Percentiles rank a stretch among this genome's conserved stretches.
These are phyloP conservation scores for Dipteronia dyeriana DNA, from an alignment of 345 rosid species.

Conservation along the genomic window DNA sequence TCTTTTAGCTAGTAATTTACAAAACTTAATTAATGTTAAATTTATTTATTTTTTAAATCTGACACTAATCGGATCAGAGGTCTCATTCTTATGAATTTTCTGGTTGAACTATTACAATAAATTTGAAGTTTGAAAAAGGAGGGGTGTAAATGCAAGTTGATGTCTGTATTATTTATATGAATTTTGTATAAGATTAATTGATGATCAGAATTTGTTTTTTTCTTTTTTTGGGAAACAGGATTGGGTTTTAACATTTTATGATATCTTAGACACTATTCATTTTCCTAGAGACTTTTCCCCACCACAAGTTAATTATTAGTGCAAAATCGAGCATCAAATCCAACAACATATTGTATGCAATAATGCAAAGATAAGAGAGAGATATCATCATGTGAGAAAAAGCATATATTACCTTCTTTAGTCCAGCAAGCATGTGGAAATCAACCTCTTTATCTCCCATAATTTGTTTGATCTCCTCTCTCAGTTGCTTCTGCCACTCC, in stretches of 20 bases:
- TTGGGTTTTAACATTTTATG: not conserved
- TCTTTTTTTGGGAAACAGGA: too few species aligned
- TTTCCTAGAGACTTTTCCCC: not conserved
- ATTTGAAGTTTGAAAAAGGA: too few species aligned
- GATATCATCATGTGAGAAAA: not conserved
- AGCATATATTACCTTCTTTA: conserved; percentile 71
- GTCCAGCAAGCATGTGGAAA: conserved; percentile 62
- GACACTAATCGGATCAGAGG: too few species aligned
- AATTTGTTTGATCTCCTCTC: conserved; percentile 77
- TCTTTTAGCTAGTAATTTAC: too few species aligned
- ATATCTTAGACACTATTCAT: not conserved
- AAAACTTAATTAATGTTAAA: too few species aligned
- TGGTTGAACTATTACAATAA: too few species aligned
- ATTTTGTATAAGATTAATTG: too few species aligned
- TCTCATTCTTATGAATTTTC: too few species aligned
- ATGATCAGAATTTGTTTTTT: too few species aligned
- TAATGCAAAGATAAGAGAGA: not conserved
- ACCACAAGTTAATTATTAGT: not conserved
- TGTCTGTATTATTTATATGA: too few species aligned
- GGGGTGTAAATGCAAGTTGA: too few species aligned
- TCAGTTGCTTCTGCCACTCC: conserved; percentile 70
- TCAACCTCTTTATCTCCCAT: conserved; percentile 60
- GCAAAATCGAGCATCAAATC: not conserved
- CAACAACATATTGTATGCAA: not conserved
- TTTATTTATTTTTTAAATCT: too few species aligned